These are phyloP conservation scores for Suillus lakei DNA, from an alignment of 768 basidiomycete genomes.

Conservation along the genomic window DNA sequence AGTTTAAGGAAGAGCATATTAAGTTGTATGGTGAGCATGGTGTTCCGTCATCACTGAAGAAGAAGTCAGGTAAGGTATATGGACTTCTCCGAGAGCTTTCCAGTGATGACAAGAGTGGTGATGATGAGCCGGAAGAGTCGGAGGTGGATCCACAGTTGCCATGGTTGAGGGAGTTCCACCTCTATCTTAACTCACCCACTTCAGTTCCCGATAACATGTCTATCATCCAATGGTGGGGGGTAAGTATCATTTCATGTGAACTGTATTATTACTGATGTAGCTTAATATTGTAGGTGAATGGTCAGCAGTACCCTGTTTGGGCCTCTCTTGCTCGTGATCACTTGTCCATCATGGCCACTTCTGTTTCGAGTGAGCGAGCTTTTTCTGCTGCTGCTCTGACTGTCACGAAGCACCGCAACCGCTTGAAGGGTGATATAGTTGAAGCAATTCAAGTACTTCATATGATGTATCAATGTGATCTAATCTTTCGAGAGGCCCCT, in stretches of 20 bases:
- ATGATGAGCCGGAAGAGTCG: neutral
- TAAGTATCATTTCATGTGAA: neutral
- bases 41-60: neutral
- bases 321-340: neutral
- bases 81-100: neutral
- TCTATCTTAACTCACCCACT: neutral
- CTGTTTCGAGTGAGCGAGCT: neutral
- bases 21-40: too few relatives aligned
- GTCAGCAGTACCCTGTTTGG: neutral
- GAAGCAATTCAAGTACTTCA: constrained; percentile 39
- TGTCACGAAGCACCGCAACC: constrained; percentile 38
- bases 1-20: too few relatives aligned
- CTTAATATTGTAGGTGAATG: neutral
- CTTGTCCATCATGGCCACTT: neutral
- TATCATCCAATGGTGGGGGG: neutral
- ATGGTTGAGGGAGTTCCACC: neutral
- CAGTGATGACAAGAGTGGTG: neutral
- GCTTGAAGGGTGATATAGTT: constrained; percentile 40
- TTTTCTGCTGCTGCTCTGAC: constrained; percentile 47
- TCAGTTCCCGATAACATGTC: neutral
- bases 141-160: neutral
- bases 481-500: constrained; percentile 24
- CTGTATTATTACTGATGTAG: neutral
- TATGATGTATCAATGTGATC: constrained; percentile 25
- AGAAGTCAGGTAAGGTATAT: neutral